A percentile compares a stretch with the other conserved stretches of the same genome.
These are phyloP conservation scores for Eimeria tenella DNA, from an alignment of 169 alveolate genomes.

Conservation along the genomic window DNA sequence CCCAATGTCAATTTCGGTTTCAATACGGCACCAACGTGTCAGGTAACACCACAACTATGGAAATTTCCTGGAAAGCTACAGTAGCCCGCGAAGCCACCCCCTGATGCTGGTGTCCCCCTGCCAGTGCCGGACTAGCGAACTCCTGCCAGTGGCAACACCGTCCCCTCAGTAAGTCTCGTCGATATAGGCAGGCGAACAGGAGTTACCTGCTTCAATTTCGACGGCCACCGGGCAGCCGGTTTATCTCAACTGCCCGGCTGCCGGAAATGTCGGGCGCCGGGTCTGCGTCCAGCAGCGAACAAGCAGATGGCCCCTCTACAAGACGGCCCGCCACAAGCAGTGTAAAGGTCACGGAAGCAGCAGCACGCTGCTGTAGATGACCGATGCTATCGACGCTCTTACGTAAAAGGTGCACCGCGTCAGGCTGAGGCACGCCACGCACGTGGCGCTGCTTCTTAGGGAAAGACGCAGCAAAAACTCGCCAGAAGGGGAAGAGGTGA, in stretches of 20 bases:
- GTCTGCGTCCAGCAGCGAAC: slow-evolving; percentile 58
- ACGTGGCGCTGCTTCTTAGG: slow-evolving; percentile 19
- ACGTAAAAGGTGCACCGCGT: slow-evolving; percentile 69
- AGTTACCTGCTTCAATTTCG: neutral
- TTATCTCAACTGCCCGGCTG: slow-evolving; percentile 67
- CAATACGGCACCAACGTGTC: too few species aligned
- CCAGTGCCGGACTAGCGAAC: slow-evolving; percentile 31
- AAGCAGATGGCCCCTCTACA: slow-evolving; percentile 43
- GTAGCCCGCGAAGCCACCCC: neutral
- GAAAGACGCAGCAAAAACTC: slow-evolving; percentile 72
- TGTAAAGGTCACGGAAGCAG: neutral
- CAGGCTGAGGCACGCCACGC: slow-evolving; percentile 60
- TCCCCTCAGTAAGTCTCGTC: slow-evolving; percentile 13
- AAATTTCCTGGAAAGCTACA: slow-evolving; percentile 49
- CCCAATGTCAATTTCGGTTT: too few species aligned
- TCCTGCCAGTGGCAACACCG: slow-evolving; percentile 25
- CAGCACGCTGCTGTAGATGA: slow-evolving; percentile 52
- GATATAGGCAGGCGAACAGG: slow-evolving; percentile 21
- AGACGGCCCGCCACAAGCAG: slow-evolving; percentile 39
- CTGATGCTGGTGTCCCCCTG: slow-evolving; percentile 41
- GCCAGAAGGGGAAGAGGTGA: slow-evolving; percentile 61
- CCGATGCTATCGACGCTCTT: slow-evolving; percentile 65
- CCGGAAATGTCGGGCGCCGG: slow-evolving; percentile 71
- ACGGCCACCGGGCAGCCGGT: slow-evolving; percentile 72
- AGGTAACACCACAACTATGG: too few species aligned